Evolutionary conservation across 2,329 filamentous ascomycete genomes (phyloP).

Genomic region (Paraphoma chrysanthemicola): DNA sequence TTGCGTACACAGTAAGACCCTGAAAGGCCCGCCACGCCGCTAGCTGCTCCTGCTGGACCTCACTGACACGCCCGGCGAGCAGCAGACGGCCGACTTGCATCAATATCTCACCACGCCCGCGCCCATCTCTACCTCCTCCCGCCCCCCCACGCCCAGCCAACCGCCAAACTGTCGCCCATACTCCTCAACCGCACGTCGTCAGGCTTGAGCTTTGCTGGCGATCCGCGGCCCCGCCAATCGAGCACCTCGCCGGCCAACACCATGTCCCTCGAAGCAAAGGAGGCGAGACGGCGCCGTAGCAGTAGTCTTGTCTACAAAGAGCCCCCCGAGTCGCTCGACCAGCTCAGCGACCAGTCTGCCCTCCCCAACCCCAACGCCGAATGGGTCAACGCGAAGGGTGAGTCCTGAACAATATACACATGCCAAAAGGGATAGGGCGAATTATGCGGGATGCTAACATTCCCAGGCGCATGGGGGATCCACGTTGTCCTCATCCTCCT

Average conservation of each 20-base stretch:
- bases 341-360: constrained; percentile 94
- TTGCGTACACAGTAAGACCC: constrained; percentile 42
- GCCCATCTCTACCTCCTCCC: not conserved
- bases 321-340: constrained; percentile 93
- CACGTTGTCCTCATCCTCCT: constrained; percentile 90
- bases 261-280: constrained; percentile 56
- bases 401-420: constrained; percentile 37
- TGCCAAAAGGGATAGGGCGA: too few species aligned
- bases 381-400: constrained; percentile 99
- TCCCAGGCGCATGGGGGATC: constrained; percentile 92
- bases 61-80: constrained; percentile 6
- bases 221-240: constrained; percentile 61
- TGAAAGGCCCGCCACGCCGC: constrained; percentile 20
- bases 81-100: not conserved
- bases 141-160: constrained; percentile 43
- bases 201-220: constrained; percentile 81
- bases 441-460: constrained; percentile 12
- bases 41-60: constrained; percentile 14
- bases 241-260: constrained; percentile 28
- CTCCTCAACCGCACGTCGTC: constrained; percentile 79
- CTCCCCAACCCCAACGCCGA: constrained; percentile 96
- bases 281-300: constrained; percentile 85
- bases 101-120: constrained; percentile 3
- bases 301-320: constrained; percentile 99
- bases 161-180: constrained; percentile 96